Percentiles rank a stretch among this genome's conserved stretches.
Evolutionary conservation across 306 rosid species (phyloP).

Genomic region (Quercus agrifolia): DNA sequence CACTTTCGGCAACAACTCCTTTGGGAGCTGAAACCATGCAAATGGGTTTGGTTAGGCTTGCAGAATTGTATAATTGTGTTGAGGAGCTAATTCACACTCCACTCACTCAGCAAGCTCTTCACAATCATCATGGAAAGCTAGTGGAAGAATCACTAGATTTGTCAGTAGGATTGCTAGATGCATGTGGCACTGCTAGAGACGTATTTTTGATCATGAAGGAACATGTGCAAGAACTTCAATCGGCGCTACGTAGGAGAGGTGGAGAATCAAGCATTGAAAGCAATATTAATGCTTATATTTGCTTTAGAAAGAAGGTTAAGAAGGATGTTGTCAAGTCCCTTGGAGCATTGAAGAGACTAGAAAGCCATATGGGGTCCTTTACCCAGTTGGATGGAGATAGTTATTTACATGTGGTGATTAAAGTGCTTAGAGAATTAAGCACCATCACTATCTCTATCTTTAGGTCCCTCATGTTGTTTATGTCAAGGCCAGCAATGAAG

Average conservation of each 20-base stretch:
- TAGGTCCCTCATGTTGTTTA: conserved; percentile 18
- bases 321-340: conserved; percentile 29
- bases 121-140: conserved; percentile 22
- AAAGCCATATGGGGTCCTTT: conserved; percentile 11
- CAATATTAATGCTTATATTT: conserved; percentile 3
- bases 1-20: conserved; percentile 1
- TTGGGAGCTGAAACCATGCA: conserved; percentile 19
- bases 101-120: conserved; percentile 35
- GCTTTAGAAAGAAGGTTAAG: conserved; percentile 27
- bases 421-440: conserved; percentile 33
- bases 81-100: conserved; percentile 38
- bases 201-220: conserved; percentile 34
- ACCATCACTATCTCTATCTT: conserved; percentile 26
- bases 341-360: conserved; percentile 32
- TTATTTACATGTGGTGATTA: conserved; percentile 14
- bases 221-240: conserved; percentile 26
- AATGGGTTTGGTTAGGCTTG: conserved; percentile 38
- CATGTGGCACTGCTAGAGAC: conserved; percentile 56
- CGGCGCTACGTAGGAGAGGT: conserved; percentile 30
- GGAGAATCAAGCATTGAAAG: conserved; percentile 19
- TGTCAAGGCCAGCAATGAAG: conserved; percentile 19
- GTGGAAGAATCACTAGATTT: conserved; percentile 50
- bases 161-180: conserved; percentile 51
- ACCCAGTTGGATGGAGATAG: not conserved
- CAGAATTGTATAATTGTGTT: conserved; percentile 44